Percentiles rank a stretch among this genome's conserved stretches.
Conservation (phyloP, 306 rosid genomes). For the Quercus variabilis region DNA sequence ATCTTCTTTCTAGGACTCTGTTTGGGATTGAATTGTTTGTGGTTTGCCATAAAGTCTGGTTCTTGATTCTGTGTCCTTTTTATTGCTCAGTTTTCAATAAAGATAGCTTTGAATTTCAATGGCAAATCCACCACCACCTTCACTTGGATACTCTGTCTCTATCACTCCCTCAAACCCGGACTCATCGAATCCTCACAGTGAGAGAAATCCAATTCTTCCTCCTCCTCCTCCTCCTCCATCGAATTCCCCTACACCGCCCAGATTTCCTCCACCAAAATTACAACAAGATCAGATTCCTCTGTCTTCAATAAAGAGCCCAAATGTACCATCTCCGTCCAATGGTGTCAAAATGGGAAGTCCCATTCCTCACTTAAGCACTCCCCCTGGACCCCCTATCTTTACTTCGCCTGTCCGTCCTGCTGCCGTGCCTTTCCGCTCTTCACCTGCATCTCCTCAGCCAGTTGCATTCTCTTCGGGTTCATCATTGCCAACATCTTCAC, state of each 20-base stretch:
- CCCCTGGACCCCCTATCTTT: slow-evolving; percentile 97
- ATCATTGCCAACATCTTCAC: slow-evolving; percentile 64
- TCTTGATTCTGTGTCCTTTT: slow-evolving; percentile 32
- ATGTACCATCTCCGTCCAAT: slow-evolving; percentile 53
- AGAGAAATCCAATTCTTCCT: slow-evolving; percentile 39
- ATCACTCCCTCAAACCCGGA: slow-evolving; percentile 42
- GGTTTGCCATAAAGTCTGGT: slow-evolving; percentile 27
- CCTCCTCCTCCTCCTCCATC: slow-evolving; percentile 46
- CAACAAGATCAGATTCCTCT: slow-evolving; percentile 65
- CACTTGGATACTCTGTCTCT: slow-evolving; percentile 47
- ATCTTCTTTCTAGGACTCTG: not conserved
- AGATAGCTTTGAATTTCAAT: slow-evolving; percentile 30
- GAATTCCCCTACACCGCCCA: slow-evolving; percentile 37
- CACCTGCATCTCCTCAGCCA: slow-evolving; percentile 95
- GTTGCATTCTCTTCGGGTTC: slow-evolving; percentile 62
- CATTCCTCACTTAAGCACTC: slow-evolving; percentile 83
- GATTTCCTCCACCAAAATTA: slow-evolving; percentile 58
- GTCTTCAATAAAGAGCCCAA: slow-evolving; percentile 44
- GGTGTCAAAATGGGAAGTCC: slow-evolving; percentile 65
- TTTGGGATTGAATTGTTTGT: slow-evolving; percentile 18
- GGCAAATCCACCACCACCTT: slow-evolving; percentile 70
- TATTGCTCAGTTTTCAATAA: slow-evolving; percentile 9
- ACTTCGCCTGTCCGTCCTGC: slow-evolving; percentile 94
- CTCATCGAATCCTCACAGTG: slow-evolving; percentile 38
- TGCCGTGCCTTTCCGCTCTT: slow-evolving; percentile 86